Percentiles rank a stretch among this genome's conserved stretches.
Evolutionary conservation across 2,329 filamentous ascomycete species (phyloP).

Genomic region (Aspergillus awamori): DNA sequence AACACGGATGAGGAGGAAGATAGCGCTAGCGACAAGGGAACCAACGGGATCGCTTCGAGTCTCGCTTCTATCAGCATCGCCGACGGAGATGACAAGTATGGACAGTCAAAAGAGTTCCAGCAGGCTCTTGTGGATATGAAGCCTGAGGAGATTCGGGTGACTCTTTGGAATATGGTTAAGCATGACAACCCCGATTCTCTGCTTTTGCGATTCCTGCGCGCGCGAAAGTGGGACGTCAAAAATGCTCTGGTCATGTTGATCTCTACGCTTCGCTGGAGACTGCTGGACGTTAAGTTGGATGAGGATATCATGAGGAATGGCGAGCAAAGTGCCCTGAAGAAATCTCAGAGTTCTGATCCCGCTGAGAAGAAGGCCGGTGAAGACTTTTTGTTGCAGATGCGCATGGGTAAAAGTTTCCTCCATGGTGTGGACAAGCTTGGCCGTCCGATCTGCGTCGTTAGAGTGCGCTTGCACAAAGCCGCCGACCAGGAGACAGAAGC

Average conservation of each 20-base stretch:
- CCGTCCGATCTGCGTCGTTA: constrained; percentile 82
- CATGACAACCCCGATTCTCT: constrained; percentile 90
- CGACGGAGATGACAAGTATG: constrained; percentile 84
- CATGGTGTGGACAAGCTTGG: constrained; percentile 85
- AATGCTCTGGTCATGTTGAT: constrained; percentile 93
- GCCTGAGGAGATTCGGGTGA: constrained; percentile 75
- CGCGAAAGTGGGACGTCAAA: constrained; percentile 94
- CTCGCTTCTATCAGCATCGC: constrained; percentile 43
- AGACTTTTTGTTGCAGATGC: constrained; percentile 81
- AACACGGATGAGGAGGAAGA: constrained; percentile 53
- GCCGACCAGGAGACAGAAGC: constrained; percentile 81
- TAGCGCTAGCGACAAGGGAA: constrained; percentile 36
- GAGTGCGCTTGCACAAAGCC: constrained; percentile 77
- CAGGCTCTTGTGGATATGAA: constrained; percentile 75
- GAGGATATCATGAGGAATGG: constrained; percentile 80
- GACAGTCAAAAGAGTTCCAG: constrained; percentile 82
- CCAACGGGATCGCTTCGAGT: constrained; percentile 42
- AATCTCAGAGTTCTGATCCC: constrained; percentile 62
- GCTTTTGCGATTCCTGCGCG: constrained; percentile 78
- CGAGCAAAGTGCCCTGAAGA: constrained; percentile 67
- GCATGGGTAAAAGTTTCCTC: constrained; percentile 89
- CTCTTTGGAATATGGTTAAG: constrained; percentile 94
- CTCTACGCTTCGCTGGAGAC: constrained; percentile 90
- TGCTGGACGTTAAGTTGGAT: constrained; percentile 82
- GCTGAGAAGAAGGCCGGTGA: constrained; percentile 68